Conservation (phyloP, 2,329 filamentous ascomycete species). For the Metarhizium guizhouense region DNA sequence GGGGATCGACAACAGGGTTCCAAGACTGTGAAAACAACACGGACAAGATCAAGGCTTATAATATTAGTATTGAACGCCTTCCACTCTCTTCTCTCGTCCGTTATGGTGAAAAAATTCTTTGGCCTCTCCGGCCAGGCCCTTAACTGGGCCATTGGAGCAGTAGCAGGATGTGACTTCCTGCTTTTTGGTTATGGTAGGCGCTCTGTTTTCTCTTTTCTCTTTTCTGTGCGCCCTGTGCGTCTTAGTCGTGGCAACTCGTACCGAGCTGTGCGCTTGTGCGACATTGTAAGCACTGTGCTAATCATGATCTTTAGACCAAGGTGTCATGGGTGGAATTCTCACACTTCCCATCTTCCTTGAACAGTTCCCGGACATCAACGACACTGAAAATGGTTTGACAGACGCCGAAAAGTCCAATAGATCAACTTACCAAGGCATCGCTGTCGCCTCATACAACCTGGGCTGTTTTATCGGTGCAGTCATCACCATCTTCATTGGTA, state of each 20-base stretch:
- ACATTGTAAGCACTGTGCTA: neutral
- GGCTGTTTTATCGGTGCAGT: conserved; percentile 56
- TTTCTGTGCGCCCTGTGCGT: neutral
- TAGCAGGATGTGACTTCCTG: conserved; percentile 65
- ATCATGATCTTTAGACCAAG: conserved; percentile 46
- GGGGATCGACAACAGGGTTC: neutral
- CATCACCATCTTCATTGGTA: conserved; percentile 57
- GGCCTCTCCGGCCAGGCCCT: conserved; percentile 57
- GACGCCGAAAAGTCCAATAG: conserved; percentile 27
- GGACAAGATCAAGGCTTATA: neutral
- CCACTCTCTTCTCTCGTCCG: neutral
- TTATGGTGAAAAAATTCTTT: conserved; percentile 40
- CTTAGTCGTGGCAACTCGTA: neutral
- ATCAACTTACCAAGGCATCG: conserved; percentile 44
- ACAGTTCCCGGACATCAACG: conserved; percentile 46
- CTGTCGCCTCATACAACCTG: conserved; percentile 48
- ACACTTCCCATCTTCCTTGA: conserved; percentile 52
- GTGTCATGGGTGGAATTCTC: conserved; percentile 67
- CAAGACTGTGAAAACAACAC: neutral
- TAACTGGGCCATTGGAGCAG: conserved; percentile 60
- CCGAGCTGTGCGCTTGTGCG: neutral
- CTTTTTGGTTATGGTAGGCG: conserved; percentile 46
- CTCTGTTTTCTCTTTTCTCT: too few relatives aligned
- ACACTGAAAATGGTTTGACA: conserved; percentile 29
- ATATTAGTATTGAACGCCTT: neutral